These are phyloP conservation scores for Penicillium sp. DNA, from an alignment of 2,329 filamentous ascomycete species.

Conservation along the genomic window DNA sequence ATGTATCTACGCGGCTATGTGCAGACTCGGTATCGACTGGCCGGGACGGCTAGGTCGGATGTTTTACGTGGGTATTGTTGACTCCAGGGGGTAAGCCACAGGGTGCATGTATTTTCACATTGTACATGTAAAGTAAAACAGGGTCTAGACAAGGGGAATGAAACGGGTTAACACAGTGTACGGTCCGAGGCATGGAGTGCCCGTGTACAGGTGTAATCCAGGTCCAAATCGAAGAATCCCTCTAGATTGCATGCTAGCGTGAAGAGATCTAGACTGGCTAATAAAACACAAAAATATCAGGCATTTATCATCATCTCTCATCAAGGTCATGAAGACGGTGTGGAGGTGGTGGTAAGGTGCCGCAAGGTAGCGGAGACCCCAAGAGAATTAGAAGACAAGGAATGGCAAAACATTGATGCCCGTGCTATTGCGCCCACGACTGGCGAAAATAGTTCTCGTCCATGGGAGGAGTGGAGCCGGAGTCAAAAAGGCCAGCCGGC, in stretches of 20 bases:
- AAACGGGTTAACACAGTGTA: not conserved
- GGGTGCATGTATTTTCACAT: not conserved
- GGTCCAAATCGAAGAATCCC: conserved; percentile 20
- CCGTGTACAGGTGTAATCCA: conserved; percentile 9
- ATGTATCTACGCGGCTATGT: not conserved
- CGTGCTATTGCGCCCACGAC: conserved; percentile 30
- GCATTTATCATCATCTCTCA: conserved; percentile 47
- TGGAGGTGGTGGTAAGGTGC: conserved; percentile 41
- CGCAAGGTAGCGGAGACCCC: conserved; percentile 25
- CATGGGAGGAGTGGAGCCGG: conserved; percentile 26
- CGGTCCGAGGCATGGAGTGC: conserved; percentile 8
- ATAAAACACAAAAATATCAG: conserved; percentile 31
- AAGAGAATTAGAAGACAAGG: conserved; percentile 12
- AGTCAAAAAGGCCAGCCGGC: conserved; percentile 34
- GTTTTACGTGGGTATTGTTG: not conserved
- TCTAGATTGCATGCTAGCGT: conserved; percentile 35
- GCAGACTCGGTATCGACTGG: not conserved
- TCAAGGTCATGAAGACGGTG: conserved; percentile 45
- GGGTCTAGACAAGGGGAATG: conserved; percentile 14
- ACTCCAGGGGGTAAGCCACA: not conserved
- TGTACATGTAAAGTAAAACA: not conserved
- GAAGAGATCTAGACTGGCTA: conserved; percentile 36
- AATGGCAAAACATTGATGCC: conserved; percentile 9
- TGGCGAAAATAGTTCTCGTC: conserved; percentile 35
- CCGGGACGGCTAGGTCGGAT: not conserved